These are phyloP conservation scores for Ogataea paraovalis DNA, from an alignment of 805 yeast genomes.

Conservation along the genomic window DNA sequence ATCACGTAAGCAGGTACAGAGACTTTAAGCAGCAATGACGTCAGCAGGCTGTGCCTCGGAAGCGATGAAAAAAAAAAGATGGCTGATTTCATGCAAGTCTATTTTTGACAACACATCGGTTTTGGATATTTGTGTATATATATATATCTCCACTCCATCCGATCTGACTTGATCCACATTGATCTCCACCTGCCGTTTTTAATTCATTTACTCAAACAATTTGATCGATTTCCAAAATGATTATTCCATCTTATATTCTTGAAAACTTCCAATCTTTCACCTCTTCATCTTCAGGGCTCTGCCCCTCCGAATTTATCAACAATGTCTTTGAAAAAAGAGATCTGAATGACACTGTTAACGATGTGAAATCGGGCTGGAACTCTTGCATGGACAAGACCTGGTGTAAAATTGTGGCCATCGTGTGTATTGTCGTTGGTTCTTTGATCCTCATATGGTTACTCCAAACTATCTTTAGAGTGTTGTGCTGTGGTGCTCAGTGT, in stretches of 20 bases:
- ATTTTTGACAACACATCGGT: background rate
- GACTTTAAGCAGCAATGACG: too few relatives aligned
- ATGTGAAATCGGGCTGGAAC: slow-evolving; percentile 46
- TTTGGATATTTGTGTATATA: background rate
- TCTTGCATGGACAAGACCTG: slow-evolving; percentile 74
- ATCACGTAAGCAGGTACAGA: too few relatives aligned
- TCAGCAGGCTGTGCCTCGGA: background rate
- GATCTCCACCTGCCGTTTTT: too few relatives aligned
- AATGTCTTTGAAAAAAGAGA: slow-evolving; percentile 15
- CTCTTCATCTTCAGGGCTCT: slow-evolving; percentile 11
- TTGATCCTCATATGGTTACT: slow-evolving; percentile 54
- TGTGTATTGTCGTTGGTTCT: slow-evolving; percentile 58
- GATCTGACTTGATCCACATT: background rate
- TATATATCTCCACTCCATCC: background rate
- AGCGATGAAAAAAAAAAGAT: background rate
- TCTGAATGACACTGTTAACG: slow-evolving; percentile 2
- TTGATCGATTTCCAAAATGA: slow-evolving; percentile 6
- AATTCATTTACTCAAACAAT: too few relatives aligned
- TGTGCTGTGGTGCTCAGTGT: slow-evolving; percentile 54
- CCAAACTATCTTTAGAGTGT: slow-evolving; percentile 50
- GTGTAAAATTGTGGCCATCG: slow-evolving; percentile 75
- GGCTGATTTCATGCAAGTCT: background rate
- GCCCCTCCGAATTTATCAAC: slow-evolving; percentile 20
- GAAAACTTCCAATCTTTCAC: slow-evolving; percentile 17
- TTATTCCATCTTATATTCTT: slow-evolving; percentile 17